Conservation (phyloP, 164 flowering plant genomes). For the Dillenia suffruticosa region DNA sequence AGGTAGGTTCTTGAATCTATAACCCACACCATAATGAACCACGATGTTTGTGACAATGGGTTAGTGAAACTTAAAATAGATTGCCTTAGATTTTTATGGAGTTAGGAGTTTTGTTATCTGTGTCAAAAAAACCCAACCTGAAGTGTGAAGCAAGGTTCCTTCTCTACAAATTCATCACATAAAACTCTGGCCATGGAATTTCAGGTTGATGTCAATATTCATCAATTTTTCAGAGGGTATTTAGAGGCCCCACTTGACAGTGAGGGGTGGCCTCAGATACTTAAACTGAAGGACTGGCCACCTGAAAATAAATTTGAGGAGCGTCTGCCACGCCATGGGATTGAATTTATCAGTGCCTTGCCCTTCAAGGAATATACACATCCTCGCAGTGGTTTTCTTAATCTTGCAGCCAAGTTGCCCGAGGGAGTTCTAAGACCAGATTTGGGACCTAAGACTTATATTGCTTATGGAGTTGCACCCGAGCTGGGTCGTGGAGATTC, state of each 20-base stretch:
- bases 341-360: constrained; percentile 48
- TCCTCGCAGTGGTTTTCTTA: constrained; percentile 40
- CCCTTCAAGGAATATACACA: constrained; percentile 67
- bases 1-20: too few species aligned
- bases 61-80: too few species aligned
- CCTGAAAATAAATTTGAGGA: constrained; percentile 44
- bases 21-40: too few species aligned
- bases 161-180: too few species aligned
- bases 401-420: constrained; percentile 54
- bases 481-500: constrained; percentile 75
- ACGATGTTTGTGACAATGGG: too few species aligned
- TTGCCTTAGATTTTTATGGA: too few species aligned
- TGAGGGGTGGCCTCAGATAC: constrained; percentile 41
- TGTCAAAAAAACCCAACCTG: too few species aligned
- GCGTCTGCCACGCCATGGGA: constrained; percentile 50
- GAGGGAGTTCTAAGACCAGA: constrained; percentile 42
- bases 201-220: constrained; percentile 47
- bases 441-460: constrained; percentile 69
- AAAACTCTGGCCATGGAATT: too few species aligned
- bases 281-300: constrained; percentile 78
- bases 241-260: constrained; percentile 20
- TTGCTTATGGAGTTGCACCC: constrained; percentile 55
- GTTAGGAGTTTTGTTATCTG: too few species aligned
- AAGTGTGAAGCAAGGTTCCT: too few species aligned
- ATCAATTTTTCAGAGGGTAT: constrained; percentile 52